A percentile compares a stretch with the other conserved stretches of the same genome.
These are phyloP conservation scores for Tetrapisispora pingtungensis DNA, from an alignment of 805 yeast genomes.

Conservation along the genomic window DNA sequence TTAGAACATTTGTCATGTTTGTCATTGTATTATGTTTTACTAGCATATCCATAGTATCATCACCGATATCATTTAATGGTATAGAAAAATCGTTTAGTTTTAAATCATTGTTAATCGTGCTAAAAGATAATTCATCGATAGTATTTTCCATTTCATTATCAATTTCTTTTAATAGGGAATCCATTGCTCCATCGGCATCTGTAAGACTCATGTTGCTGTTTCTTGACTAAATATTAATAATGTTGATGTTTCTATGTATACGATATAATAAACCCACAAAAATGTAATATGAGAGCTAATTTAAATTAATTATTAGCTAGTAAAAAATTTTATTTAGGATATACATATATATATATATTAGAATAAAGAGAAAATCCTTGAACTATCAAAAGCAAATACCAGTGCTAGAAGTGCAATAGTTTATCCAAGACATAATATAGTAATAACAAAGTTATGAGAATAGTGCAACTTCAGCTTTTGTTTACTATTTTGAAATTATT, in stretches of 20 bases:
- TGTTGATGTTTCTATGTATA: not conserved
- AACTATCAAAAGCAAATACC: too few relatives aligned
- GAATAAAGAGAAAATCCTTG: too few relatives aligned
- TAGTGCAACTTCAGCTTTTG: too few relatives aligned
- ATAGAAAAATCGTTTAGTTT: constrained; percentile 8
- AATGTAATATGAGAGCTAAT: too few relatives aligned
- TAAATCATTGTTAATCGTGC: not conserved
- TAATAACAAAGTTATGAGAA: too few relatives aligned
- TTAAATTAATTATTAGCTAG: too few relatives aligned
- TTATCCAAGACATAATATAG: too few relatives aligned
- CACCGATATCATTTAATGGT: constrained; percentile 25
- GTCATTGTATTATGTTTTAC: constrained; percentile 19
- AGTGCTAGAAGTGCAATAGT: too few relatives aligned
- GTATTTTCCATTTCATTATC: constrained; percentile 23
- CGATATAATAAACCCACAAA: too few relatives aligned
- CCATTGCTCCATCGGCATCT: constrained; percentile 15
- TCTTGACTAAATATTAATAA: not conserved
- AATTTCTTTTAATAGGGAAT: constrained; percentile 23
- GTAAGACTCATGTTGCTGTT: not conserved
- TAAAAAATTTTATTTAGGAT: too few relatives aligned
- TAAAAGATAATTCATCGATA: not conserved
- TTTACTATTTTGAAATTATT: not conserved
- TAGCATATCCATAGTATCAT: constrained; percentile 27
- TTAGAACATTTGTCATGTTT: not conserved
- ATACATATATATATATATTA: too few relatives aligned